Evolutionary conservation across 805 yeast species (phyloP), one percentile per base, ranked within the genome.

Genomic region (Barnettozyma salicaria): DNA sequence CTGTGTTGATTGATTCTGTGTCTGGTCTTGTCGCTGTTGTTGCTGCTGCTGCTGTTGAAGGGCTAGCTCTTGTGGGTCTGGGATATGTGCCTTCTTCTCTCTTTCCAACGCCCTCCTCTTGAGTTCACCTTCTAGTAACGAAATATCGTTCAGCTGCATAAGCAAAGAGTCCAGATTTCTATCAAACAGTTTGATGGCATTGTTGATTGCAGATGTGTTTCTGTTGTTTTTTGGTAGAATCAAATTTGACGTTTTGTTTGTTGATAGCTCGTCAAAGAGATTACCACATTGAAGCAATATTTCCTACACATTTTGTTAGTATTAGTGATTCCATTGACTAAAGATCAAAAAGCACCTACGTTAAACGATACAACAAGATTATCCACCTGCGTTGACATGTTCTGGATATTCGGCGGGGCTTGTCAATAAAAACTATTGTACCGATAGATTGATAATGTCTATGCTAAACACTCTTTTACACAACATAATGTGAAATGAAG

Each of bases 141-240:
- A 30, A 2, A 55, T 38, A 21, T 50, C 54, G 14, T 46, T 46
- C 14, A 55, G 41, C 24, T 55, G 58, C 17, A 52, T 42, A n/a
- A 44, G 25, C 20, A 52, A 16, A 7, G 41, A 32, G 32, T 55
- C 55, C 18, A 55, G 35, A 5, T 43, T 41, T 8, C 31, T 34
- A 33, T 52, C 50, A 34, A 53, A 52, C 2, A 33, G 29, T 30
- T 35, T 37, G 1, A 55, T 50, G 1, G 55, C 40, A 1, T 30
- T 23, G 19, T 48, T 36, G 18, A 50, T 40, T 24, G 35, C 29
- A 7, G 37, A 22, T 7, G 34, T 19, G 6, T 37, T 3, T 24
- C 36, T 27, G 19, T 37, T 28, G 31, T 47, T 46, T 24, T 44
- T 49, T 22, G 55, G 56, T 3, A 50, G 36, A 4, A 55, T 39